These are phyloP conservation scores for Thermomucor indicae-seudaticae DNA, from an alignment of 371 early-diverging fungal genomes.

Conservation along the genomic window DNA sequence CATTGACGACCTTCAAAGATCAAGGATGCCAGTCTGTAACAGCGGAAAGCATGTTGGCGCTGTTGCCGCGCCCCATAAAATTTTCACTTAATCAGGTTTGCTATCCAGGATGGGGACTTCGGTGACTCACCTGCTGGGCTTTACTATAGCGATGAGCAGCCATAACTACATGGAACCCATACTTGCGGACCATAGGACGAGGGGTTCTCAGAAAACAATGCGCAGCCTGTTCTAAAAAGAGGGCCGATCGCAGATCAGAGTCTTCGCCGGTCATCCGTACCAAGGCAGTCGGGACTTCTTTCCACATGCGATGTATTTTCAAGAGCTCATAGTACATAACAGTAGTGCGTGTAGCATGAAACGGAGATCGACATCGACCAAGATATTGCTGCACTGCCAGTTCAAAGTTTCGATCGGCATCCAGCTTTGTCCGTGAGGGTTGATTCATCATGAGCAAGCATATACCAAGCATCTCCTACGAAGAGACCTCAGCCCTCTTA, in stretches of 20 bases:
- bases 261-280: constrained; percentile 74
- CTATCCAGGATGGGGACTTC: constrained; percentile 54
- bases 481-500: constrained; percentile 6
- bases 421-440: constrained; percentile 51
- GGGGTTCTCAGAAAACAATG: constrained; percentile 63
- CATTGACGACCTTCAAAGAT: constrained; percentile 68
- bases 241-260: constrained; percentile 70
- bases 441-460: constrained; percentile 71
- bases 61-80: constrained; percentile 15
- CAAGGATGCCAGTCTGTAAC: constrained; percentile 60
- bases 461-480: constrained; percentile 88
- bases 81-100: neutral
- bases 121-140: too few relatives aligned
- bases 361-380: constrained; percentile 57
- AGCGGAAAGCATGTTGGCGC: constrained; percentile 73
- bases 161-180: constrained; percentile 83
- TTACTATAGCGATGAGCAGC: constrained; percentile 84
- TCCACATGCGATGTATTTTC: constrained; percentile 61
- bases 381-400: constrained; percentile 70
- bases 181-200: constrained; percentile 74
- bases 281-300: constrained; percentile 67
- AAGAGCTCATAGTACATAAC: constrained; percentile 81
- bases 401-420: constrained; percentile 76
- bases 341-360: constrained; percentile 70
- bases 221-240: constrained; percentile 89